Percentiles rank a stretch among this genome's conserved stretches.
Conservation (phyloP, 371 early-diverging fungal genomes). For the Chytridium lagenaria region DNA sequence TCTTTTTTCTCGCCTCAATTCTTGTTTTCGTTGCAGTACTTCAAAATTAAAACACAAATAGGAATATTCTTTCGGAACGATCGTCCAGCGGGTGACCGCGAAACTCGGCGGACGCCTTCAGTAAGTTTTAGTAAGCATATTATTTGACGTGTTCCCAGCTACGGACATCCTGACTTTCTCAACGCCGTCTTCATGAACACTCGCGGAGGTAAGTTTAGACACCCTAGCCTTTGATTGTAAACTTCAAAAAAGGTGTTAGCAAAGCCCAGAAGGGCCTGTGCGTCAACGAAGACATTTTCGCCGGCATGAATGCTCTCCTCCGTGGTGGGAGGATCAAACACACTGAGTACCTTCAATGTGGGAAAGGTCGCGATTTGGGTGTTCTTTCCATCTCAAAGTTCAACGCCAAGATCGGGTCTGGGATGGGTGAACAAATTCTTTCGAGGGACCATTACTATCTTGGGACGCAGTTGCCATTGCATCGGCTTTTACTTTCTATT, state of each 20-base stretch:
- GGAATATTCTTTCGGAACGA: conserved; percentile 88
- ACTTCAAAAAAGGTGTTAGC: conserved; percentile 72
- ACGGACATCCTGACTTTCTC: conserved; percentile 92
- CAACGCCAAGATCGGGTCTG: conserved; percentile 89
- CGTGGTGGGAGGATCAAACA: conserved; percentile 90
- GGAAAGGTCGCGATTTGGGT: conserved; percentile 92
- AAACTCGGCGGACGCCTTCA: conserved; percentile 72
- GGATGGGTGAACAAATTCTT: conserved; percentile 93
- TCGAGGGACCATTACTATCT: conserved; percentile 90
- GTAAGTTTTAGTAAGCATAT: conserved; percentile 15
- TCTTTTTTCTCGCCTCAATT: conserved; percentile 14
- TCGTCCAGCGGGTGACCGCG: conserved; percentile 87
- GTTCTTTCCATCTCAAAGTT: conserved; percentile 87
- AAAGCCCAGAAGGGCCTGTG: conserved; percentile 93
- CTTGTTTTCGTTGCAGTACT: not conserved
- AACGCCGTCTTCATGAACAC: conserved; percentile 90
- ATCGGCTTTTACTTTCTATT: conserved; percentile 84
- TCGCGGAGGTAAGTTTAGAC: conserved; percentile 85
- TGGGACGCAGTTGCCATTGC: conserved; percentile 82
- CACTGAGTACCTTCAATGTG: conserved; percentile 90
- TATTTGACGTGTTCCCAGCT: conserved; percentile 47
- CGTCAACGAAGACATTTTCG: conserved; percentile 92
- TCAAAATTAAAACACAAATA: no score
- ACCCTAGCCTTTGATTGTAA: no score
- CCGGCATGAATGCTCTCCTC: conserved; percentile 85